Conservation (phyloP, 2,329 filamentous ascomycete species). For the Fusarium chaquense region DNA sequence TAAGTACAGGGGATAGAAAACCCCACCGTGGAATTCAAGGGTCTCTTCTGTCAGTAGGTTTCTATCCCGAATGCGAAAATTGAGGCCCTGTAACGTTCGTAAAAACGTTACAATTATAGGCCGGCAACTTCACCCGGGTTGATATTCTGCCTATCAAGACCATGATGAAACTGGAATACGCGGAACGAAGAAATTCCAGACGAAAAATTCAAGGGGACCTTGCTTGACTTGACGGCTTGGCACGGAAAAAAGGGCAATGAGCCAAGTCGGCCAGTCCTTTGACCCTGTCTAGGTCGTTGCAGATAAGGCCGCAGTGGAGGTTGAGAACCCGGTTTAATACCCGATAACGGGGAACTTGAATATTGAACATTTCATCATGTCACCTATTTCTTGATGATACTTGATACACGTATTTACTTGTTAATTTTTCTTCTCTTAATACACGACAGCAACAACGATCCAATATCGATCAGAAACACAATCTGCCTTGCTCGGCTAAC, state of each 20-base stretch:
- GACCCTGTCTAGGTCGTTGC: slow-evolving; percentile 17
- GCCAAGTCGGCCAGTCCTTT: slow-evolving; percentile 25
- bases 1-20: neutral
- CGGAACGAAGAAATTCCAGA: slow-evolving; percentile 17
- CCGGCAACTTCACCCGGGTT: neutral
- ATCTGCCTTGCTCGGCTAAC: neutral
- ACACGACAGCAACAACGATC: neutral
- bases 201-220: slow-evolving; percentile 14
- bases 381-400: neutral
- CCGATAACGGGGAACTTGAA: slow-evolving; percentile 20
- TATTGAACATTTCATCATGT: slow-evolving; percentile 12
- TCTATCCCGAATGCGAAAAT: slow-evolving; percentile 3
- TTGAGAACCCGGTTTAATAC: slow-evolving; percentile 15
- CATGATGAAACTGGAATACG: slow-evolving; percentile 10
- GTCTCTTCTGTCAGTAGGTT: neutral
- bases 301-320: slow-evolving; percentile 22
- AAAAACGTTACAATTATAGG: neutral
- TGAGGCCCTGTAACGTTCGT: slow-evolving; percentile 2
- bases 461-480: neutral
- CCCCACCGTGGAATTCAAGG: slow-evolving; percentile 5
- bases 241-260: slow-evolving; percentile 26
- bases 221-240: slow-evolving; percentile 16
- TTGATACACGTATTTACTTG: neutral
- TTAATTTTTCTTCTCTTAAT: neutral
- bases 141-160: neutral